Evolutionary conservation across 2,329 filamentous ascomycete species (phyloP).

Genomic region (Colletotrichum tropicale): DNA sequence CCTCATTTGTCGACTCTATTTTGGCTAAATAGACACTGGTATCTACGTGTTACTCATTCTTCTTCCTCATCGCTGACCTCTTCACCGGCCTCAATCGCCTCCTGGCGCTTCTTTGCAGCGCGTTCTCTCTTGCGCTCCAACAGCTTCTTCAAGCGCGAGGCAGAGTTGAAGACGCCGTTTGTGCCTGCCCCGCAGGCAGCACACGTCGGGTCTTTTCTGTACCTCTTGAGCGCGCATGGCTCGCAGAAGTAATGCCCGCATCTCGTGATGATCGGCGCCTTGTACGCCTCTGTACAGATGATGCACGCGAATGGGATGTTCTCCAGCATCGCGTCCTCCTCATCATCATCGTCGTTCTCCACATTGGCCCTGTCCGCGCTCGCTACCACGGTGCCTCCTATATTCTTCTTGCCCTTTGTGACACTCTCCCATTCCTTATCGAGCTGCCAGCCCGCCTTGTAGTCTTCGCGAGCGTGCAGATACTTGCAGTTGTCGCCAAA

Average conservation of each 20-base stretch:
- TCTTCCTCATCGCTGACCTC: slow-evolving; percentile 53
- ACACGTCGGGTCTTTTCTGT: slow-evolving; percentile 85
- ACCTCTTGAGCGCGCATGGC: slow-evolving; percentile 83
- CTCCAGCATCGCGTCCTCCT: slow-evolving; percentile 75
- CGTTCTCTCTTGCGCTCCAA: slow-evolving; percentile 74
- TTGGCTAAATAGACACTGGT: neutral
- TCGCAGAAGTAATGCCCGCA: slow-evolving; percentile 98
- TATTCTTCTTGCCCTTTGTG: slow-evolving; percentile 71
- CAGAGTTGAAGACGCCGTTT: slow-evolving; percentile 86
- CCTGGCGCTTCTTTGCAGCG: slow-evolving; percentile 61
- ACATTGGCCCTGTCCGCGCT: slow-evolving; percentile 55
- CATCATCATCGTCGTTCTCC: slow-evolving; percentile 47
- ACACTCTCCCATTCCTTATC: slow-evolving; percentile 92
- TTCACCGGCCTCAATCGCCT: slow-evolving; percentile 55
- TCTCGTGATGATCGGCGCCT: slow-evolving; percentile 81
- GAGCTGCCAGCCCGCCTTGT: slow-evolving; percentile 93
- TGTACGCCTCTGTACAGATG: slow-evolving; percentile 82
- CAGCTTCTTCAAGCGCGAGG: slow-evolving; percentile 81
- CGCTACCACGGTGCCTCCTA: slow-evolving; percentile 65
- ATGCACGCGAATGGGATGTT: slow-evolving; percentile 90
- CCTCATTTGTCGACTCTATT: neutral
- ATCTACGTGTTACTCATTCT: slow-evolving; percentile 22
- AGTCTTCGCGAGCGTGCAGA: slow-evolving; percentile 76
- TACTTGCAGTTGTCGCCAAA: slow-evolving; percentile 80
- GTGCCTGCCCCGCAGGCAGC: slow-evolving; percentile 86